phyloP scores from a whole-genome alignment of 176 grass and related monocot genomes.

The Cenchrus americanus region DNA sequence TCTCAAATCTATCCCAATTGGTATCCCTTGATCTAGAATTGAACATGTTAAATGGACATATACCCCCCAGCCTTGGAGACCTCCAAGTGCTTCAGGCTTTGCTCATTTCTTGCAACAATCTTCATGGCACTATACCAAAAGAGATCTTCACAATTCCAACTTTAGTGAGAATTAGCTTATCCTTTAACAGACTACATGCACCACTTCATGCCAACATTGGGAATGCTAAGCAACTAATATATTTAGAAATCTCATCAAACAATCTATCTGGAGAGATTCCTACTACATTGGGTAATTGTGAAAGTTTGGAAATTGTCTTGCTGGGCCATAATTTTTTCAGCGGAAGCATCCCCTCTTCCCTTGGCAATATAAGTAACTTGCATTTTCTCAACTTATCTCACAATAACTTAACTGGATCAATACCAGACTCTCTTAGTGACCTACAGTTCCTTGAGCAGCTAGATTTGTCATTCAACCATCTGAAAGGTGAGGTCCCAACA shows the following conservation, averaged over 20 bases:
- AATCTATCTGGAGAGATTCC: conserved; percentile 44
- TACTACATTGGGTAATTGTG: neutral
- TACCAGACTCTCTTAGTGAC: neutral
- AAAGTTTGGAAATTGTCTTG: conserved; percentile 17
- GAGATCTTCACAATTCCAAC: conserved; percentile 37
- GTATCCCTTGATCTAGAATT: neutral
- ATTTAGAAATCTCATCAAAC: conserved; percentile 18
- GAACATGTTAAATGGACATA: conserved; percentile 14
- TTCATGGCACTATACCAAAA: conserved; percentile 22
- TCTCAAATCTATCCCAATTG: conserved; percentile 36
- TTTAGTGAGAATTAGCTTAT: neutral
- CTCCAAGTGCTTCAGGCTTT: neutral
- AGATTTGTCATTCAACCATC: conserved; percentile 40
- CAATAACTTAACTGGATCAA: conserved; percentile 13
- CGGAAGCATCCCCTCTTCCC: conserved; percentile 16
- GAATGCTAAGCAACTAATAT: conserved; percentile 13
- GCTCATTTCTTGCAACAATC: conserved; percentile 3
- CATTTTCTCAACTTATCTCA: conserved; percentile 6
- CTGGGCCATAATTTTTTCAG: conserved; percentile 22
- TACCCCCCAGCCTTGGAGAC: neutral
- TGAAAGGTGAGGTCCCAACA: conserved; percentile 31
- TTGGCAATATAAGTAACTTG: neutral
- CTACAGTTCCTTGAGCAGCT: neutral
- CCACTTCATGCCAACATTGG: neutral
- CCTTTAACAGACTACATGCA: conserved; percentile 34